These are phyloP conservation scores for Aureobasidium sp. DNA, from an alignment of 2,329 filamentous ascomycete genomes.

Conservation along the genomic window DNA sequence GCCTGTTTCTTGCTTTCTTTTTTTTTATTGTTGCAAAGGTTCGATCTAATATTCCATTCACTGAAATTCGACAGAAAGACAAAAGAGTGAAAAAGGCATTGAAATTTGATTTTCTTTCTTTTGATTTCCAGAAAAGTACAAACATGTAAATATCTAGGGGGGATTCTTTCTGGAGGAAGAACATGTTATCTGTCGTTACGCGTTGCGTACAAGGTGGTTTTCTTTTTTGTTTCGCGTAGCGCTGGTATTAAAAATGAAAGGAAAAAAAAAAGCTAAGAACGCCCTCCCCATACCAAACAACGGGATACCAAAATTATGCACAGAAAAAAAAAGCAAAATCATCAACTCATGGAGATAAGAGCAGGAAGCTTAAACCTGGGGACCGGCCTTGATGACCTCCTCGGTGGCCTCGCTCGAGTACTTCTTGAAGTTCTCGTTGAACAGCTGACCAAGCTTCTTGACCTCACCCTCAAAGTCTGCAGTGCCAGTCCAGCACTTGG, in stretches of 20 bases:
- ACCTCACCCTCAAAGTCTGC: slow-evolving; percentile 83
- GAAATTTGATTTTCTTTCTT: too few species aligned
- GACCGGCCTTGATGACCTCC: slow-evolving; percentile 42
- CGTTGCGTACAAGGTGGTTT: too few species aligned
- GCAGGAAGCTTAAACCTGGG: slow-evolving; percentile 19
- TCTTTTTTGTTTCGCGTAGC: slow-evolving; percentile 3
- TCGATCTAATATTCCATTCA: too few species aligned
- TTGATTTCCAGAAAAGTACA: too few species aligned
- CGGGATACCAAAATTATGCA: slow-evolving; percentile 3
- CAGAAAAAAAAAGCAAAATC: neutral
- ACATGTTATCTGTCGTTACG: too few species aligned
- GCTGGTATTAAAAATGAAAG: slow-evolving; percentile 2
- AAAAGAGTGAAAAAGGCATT: too few species aligned
- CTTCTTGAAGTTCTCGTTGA: slow-evolving; percentile 97
- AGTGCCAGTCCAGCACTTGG: slow-evolving; percentile 80
- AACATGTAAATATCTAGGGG: too few species aligned
- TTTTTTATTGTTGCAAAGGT: too few species aligned
- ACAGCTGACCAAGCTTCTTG: slow-evolving; percentile 79
- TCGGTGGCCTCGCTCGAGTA: slow-evolving; percentile 67
- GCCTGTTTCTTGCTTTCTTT: too few species aligned
- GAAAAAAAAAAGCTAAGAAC: neutral
- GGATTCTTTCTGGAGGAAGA: too few species aligned
- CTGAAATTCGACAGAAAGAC: too few species aligned
- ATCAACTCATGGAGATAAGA: slow-evolving; percentile 2
- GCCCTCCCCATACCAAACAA: neutral